Evolutionary conservation across 2,329 filamentous ascomycete genomes (phyloP), one percentile per base, ranked within the genome.

Genomic region (Clonostachys chloroleuca): DNA sequence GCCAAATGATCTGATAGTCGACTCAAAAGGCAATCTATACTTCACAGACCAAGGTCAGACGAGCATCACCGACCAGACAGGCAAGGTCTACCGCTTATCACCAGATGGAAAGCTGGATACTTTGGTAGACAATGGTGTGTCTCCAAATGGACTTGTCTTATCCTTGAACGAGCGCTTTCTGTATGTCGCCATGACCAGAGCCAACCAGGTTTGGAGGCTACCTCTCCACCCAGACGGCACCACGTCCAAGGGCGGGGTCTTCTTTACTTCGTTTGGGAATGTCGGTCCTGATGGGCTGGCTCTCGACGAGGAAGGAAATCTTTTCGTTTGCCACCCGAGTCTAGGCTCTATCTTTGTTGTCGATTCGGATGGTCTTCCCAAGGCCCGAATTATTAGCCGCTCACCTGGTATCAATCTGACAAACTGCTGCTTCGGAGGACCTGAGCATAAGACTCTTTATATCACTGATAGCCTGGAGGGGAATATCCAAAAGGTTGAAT

Each of bases 11-110:
- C 52, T 73, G 2, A 61, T 70, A 14, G 43, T 70, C 5, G 65
- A 66, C 30, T 67, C 63, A 0, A 58, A 59, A 13, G 54, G 57
- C 5, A 63, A 67, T 30, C 49, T 73, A 5, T 73, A 69, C 53
- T 73, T 73, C 35, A 72, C 69, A 2, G 68, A 73, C 40, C 69
- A 73, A 53, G 69, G 69, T 0, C 68, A 72, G 43, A 71, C 68
- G 0, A 67, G 68, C 5, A 61, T 72, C 54, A 68, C 64, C 1
- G 69, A 73, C 24, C 68, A 53, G 7, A 69, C 67, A 0, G 68
- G 68, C 1, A 59, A 60, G 12, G 65, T 72, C 0, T 72, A 70
- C 47, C 60, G 69, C 2, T 45, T 69, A 0, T 57, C 56, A 0
- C 55, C 57, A 0, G 54, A 60, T n/a, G 67, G 66, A 1, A 65